These are phyloP conservation scores for Castanopsis chinensis DNA, from an alignment of 306 rosid genomes.

Conservation along the genomic window DNA sequence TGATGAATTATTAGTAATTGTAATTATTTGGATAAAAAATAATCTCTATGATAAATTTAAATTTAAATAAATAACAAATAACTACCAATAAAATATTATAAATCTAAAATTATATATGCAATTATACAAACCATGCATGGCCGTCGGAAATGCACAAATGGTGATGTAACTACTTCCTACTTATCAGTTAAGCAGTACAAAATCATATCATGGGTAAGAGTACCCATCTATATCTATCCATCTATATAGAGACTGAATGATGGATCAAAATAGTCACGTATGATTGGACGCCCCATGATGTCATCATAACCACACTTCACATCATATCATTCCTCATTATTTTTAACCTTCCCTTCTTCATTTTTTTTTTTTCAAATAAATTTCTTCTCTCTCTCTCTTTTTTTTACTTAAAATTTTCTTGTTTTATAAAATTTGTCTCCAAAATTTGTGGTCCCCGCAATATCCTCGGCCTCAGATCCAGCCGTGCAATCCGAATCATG, in stretches of 20 bases:
- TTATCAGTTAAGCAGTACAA: too few species aligned
- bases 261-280: slow-evolving; percentile 45
- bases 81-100: too few species aligned
- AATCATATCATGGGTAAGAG: slow-evolving; percentile 1
- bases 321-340: slow-evolving; percentile 42
- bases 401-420: too few species aligned
- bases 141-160: too few species aligned
- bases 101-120: too few species aligned
- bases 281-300: slow-evolving; percentile 82
- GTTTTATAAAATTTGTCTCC: not conserved
- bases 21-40: too few species aligned
- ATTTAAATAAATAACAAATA: too few species aligned
- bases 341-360: not conserved
- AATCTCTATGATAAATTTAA: fast-evolving
- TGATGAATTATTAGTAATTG: too few species aligned
- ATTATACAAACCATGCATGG: too few species aligned
- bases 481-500: slow-evolving; percentile 73
- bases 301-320: slow-evolving; percentile 56
- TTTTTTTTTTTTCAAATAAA: not conserved
- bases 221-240: not conserved
- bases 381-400: too few species aligned
- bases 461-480: slow-evolving; percentile 47
- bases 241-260: not conserved
- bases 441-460: slow-evolving; percentile 44
- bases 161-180: not conserved